Evolutionary conservation across 805 yeast species (phyloP), one percentile per base, ranked within the genome.

Genomic region (Wickerhamomyces mucosus): DNA sequence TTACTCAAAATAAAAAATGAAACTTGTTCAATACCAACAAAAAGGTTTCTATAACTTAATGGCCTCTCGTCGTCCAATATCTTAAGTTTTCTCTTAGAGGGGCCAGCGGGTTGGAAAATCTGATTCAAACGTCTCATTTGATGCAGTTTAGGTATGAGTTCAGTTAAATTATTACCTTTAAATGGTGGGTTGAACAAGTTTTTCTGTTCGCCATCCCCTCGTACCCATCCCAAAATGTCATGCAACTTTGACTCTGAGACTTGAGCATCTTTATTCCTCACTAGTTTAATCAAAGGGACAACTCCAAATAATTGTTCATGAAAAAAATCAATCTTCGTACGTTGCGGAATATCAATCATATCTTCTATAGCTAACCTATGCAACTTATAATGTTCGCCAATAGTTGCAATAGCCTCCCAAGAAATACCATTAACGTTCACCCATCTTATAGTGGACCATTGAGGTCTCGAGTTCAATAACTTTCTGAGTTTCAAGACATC

Each of bases 361-460:
- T 74, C 79, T 45, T 74, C 80, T 27, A 74, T 56, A 0, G 78
- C 71, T 28, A 74, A 53, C 16, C 74, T 61, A 45, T 74, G 80
- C 15, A 74, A 49, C 14, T 58, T 48, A 45, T 61, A 73, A 29
- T 53, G 50, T 26, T 59, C 51, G 2, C 69, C 65, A 25, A 74
- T 56, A 1, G 62, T 49, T 7, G 67, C 57, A 7, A 74, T 63
- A 7, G 75, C 74, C 32, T 71, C 78, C 76, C 76, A 70, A 2
- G 76, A 67, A n/a, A 73, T 50, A 1, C 78, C 79, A 43, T 70
- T 72, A 15, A 72, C 71, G 38, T 69, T 72, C 32, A 71, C 56
- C 78, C 78, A 70, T 12, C 77, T 50, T 1, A 72, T 72, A 28
- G 58, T 54, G 3, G 72, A 53, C 75, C 76, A 69, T 1, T 35